Conservation (phyloP, 1,284 basidiomycete genomes). For the Puccinia horiana region DNA sequence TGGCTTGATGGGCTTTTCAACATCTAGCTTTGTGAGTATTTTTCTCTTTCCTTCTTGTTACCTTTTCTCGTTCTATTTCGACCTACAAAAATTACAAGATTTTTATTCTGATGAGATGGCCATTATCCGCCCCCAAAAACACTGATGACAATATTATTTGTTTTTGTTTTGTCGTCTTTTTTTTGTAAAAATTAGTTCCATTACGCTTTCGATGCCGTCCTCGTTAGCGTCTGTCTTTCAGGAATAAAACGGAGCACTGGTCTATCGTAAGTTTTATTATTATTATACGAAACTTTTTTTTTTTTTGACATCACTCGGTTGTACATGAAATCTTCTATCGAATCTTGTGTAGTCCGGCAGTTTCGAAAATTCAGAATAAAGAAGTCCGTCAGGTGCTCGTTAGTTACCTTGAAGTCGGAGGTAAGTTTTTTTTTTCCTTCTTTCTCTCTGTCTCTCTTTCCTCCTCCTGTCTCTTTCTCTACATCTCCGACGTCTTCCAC, state of each 20-base stretch:
- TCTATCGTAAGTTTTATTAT: conserved; percentile 17
- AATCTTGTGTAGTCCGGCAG: conserved; percentile 42
- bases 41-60: no score
- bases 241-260: conserved; percentile 44
- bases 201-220: conserved; percentile 36
- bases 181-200: conserved; percentile 13
- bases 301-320: not conserved
- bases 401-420: conserved; percentile 41
- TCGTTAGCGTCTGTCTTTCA: conserved; percentile 43
- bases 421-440: not conserved
- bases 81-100: not conserved
- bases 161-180: not conserved
- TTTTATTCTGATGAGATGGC: not conserved
- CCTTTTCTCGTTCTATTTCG: no score
- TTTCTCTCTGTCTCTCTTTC: no score
- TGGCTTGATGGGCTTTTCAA: conserved; percentile 47
- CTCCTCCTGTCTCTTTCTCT: not conserved
- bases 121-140: not conserved
- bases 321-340: no score
- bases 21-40: conserved; percentile 38
- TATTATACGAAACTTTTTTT: not conserved
- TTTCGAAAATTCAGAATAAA: conserved; percentile 45
- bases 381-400: conserved; percentile 29
- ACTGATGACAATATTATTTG: not conserved
- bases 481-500: no score